phyloP scores from a whole-genome alignment of 2,329 filamentous ascomycete genomes.

The Colletotrichum musae region DNA sequence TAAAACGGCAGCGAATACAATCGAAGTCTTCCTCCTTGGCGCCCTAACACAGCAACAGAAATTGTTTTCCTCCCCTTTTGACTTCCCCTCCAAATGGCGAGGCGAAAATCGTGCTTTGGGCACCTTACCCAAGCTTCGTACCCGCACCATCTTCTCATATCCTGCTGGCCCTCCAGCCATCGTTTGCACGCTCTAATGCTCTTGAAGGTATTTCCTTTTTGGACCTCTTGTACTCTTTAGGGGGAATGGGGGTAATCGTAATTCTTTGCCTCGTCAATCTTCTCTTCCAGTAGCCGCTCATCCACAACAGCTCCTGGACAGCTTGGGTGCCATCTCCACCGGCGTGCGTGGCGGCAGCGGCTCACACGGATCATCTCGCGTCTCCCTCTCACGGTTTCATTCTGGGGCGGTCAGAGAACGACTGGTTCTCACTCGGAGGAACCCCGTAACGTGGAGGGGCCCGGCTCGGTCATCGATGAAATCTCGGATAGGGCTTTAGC shows the following conservation, averaged over 20 bases:
- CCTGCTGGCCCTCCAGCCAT: constrained; percentile 39
- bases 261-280: constrained; percentile 42
- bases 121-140: constrained; percentile 23
- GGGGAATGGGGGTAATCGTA: constrained; percentile 37
- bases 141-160: constrained; percentile 33
- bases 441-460: constrained; percentile 33
- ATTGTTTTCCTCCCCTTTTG: constrained; percentile 29
- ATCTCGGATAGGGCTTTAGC: constrained; percentile 40
- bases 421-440: constrained; percentile 16
- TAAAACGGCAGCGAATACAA: constrained; percentile 26
- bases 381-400: constrained; percentile 36
- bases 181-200: constrained; percentile 42
- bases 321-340: constrained; percentile 33
- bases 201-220: constrained; percentile 39
- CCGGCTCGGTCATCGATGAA: constrained; percentile 42
- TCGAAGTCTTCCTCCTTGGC: constrained; percentile 25
- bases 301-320: constrained; percentile 34
- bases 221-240: constrained; percentile 39
- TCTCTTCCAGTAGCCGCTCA: constrained; percentile 36
- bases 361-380: constrained; percentile 41
- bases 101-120: constrained; percentile 17
- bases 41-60: constrained; percentile 19
- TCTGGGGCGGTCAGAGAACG: constrained; percentile 27
- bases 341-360: constrained; percentile 32
- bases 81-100: constrained; percentile 7